Conservation (phyloP, 352 stramenopile species). For the Globisporangium cystogenes region DNA sequence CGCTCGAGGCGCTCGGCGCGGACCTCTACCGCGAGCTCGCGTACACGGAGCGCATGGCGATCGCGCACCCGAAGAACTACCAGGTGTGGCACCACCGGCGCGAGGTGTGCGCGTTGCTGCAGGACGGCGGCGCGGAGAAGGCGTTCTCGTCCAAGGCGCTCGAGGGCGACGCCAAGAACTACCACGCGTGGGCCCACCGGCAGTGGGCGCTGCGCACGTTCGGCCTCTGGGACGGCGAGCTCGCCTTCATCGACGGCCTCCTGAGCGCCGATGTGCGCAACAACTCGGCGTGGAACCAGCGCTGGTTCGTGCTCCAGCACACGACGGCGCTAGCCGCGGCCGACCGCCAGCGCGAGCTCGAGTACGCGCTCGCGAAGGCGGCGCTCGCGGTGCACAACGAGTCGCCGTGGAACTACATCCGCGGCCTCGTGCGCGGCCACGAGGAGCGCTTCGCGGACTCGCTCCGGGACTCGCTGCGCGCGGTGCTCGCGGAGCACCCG, state of each 20-base stretch:
- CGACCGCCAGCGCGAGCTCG: conserved; percentile 55
- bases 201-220: conserved; percentile 92
- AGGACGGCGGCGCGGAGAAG: conserved; percentile 87
- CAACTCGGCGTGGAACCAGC: conserved; percentile 93
- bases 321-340: conserved; percentile 27
- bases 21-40: conserved; percentile 63
- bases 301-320: conserved; percentile 80
- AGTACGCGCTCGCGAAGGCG: conserved; percentile 72
- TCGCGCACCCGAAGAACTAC: conserved; percentile 98
- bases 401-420: conserved; percentile 90
- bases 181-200: conserved; percentile 97
- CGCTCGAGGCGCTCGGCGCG: conserved; percentile 75
- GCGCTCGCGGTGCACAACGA: conserved; percentile 82
- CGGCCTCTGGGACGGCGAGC: conserved; percentile 89
- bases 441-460: conserved; percentile 31
- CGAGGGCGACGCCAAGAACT: conserved; percentile 97
- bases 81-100: conserved; percentile 99
- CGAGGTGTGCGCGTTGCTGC: conserved; percentile 86
- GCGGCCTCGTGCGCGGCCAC: conserved; percentile 53
- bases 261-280: conserved; percentile 93
- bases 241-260: conserved; percentile 87
- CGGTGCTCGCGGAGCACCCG: conserved; percentile 28
- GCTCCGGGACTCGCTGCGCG: conserved; percentile 36
- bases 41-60: conserved; percentile 83
- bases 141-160: conserved; percentile 91